Evolutionary conservation across 2,329 filamentous ascomycete species (phyloP), one percentile per base, ranked within the genome.

Genomic region (Huntiella savannae): DNA sequence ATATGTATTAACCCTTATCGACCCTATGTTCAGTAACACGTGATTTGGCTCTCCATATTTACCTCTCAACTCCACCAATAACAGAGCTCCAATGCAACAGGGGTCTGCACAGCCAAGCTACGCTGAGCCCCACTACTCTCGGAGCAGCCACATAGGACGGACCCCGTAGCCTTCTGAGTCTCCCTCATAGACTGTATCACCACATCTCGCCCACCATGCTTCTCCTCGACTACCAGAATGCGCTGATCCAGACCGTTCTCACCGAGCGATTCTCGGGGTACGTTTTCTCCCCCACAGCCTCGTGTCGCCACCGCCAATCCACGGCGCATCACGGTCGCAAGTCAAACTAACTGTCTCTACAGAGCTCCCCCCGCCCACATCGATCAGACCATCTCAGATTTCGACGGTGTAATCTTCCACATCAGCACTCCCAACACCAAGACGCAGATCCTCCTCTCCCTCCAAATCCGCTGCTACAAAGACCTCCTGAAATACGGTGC

Each of bases 151-250:
- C 35, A 43, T 47, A 43, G 43, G 44, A 16, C 34, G n/a, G 15
- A 43, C 33, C 17, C 33, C 22, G 37, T 42, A 49, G 45, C 43
- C 45, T 49, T 33, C 35, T 34, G 39, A 37, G 35, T 35, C 16
- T 17, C 5, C 38, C 16, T 10, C 34, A 47, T 41, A 36, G 32
- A 45, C 33, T 5, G 28, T 41, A 15, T 13, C 13, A 16, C 35
- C 13, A 16, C 33, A 8, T 3, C 8, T 28, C 43, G 17, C 34
- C 55, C 62, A 77, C 59, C 52, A 80, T 80, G 91, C 78, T 98
- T 68, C 79, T 98, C 56, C 79, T 99, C 62, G 92, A 98, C 67
- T 98, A 98, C 59, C 91, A 98, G 63, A 99, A 98, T 65, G 85
- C 93, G 44, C 75, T 98, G 60, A 93, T 99, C 57, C 86, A 96